Evolutionary conservation across 129 eudicot species (phyloP), one percentile per base, ranked within the genome.

Genomic region (Artemisia argyi): DNA sequence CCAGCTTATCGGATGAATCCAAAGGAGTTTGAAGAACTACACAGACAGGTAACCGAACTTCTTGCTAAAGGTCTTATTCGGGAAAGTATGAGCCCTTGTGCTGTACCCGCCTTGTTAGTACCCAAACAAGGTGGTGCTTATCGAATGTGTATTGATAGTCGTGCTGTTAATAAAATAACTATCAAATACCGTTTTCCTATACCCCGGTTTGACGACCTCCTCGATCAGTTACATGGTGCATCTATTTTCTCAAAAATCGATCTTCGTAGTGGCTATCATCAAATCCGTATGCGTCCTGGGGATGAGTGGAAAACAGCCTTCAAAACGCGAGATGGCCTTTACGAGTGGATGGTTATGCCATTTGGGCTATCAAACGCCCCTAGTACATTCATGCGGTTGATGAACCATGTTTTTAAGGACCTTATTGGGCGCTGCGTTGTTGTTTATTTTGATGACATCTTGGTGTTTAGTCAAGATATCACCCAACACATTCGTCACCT

Each of bases 1-100:
- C 11, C 59, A 46, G 46, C 73, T 1, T 68, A 68, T 22, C 57
- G 42, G 6, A 68, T 68, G 73, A 68, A 49, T 39, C 73, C 73
- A 0, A 47, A 50, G 17, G 44, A 68, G 51, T 49, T 48, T 18
- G 44, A 48, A 22, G 60, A 68, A 24, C 61, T 68, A 17, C 73
- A 68, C 9, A 47, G 59, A 6, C 57, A 68, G 26, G 73, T 68
- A 10, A 24, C 4, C 5, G 72, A 47, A n/a, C 28, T 66, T 8
- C 30, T 66, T 3, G 32, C 17, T 17, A 47, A 66, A 22, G 73
- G 73, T 1, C 39, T 52, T 1, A 68, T 68, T 49, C 35, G 58
- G 46, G 58, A 53, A 53, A 53, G 58, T 53, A 53, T 53, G 58
- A 53, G 58, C 17, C 58, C 58, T 14, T 53, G 58, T 15, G 58